These are phyloP conservation scores for Starmerella bombi DNA, from an alignment of 805 yeast species.

Conservation along the genomic window DNA sequence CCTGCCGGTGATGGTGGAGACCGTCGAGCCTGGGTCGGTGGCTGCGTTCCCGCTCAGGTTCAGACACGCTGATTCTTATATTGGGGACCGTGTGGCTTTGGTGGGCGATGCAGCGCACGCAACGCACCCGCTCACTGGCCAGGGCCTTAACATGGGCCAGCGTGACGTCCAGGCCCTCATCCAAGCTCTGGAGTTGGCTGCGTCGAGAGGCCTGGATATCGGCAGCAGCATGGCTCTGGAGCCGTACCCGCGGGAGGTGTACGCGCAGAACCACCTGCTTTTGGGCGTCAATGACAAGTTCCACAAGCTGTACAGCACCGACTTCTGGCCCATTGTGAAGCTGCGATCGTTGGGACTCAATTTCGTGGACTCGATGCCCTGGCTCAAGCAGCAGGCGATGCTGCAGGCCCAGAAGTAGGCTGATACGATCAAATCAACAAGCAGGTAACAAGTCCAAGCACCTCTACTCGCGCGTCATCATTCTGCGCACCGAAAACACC, in stretches of 20 bases:
- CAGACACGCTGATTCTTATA: conserved; percentile 83
- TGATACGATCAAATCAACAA: too few relatives aligned
- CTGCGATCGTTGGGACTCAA: conserved; percentile 66
- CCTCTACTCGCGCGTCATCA: conserved; percentile 82
- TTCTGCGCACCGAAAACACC: conserved; percentile 95
- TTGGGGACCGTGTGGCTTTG: conserved; percentile 73
- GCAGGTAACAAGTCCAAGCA: conserved; percentile 20
- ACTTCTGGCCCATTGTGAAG: conserved; percentile 58
- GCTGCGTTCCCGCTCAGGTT: conserved; percentile 81
- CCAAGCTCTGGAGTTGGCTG: conserved; percentile 54
- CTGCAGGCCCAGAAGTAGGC: conserved; percentile 31
- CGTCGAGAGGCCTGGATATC: conserved; percentile 70
- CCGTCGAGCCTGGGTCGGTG: conserved; percentile 48
- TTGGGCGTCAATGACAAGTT: conserved; percentile 85
- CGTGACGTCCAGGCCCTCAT: conserved; percentile 70
- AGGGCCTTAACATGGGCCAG: conserved; percentile 96
- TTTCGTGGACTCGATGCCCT: conserved; percentile 46
- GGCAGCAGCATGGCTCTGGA: conserved; percentile 73
- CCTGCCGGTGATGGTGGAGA: conserved; percentile 57
- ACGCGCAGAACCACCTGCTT: conserved; percentile 62
- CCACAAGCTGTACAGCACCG: conserved; percentile 73
- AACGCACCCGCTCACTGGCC: conserved; percentile 95
- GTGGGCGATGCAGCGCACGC: conserved; percentile 98
- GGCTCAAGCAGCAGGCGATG: conserved; percentile 59
- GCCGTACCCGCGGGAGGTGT: conserved; percentile 74